A percentile compares a stretch with the other conserved stretches of the same genome.
These are phyloP conservation scores for Apiospora arundinis DNA, from an alignment of 2,329 filamentous ascomycete genomes.

Conservation along the genomic window DNA sequence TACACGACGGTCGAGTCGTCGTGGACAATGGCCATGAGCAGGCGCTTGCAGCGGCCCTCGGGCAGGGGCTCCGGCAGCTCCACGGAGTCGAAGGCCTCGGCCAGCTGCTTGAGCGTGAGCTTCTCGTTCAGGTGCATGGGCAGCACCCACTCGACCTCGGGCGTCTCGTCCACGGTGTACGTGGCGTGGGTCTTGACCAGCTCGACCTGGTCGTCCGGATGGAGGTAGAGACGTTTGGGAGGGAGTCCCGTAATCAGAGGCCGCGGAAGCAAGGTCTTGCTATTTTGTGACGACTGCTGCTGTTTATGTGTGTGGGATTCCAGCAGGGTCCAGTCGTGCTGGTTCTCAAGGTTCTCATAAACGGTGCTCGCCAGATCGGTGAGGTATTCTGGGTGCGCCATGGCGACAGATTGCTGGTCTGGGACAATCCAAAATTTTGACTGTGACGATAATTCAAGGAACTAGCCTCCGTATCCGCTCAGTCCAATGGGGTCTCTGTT, in stretches of 20 bases:
- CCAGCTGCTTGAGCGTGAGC: conserved; percentile 71
- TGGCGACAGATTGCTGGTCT: conserved; percentile 23
- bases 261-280: conserved; percentile 53
- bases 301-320: conserved; percentile 53
- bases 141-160: conserved; percentile 77
- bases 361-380: conserved; percentile 63
- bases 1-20: conserved; percentile 85
- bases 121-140: conserved; percentile 76
- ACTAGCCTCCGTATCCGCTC: not conserved
- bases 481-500: not conserved
- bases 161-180: conserved; percentile 53
- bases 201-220: conserved; percentile 82
- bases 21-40: conserved; percentile 77
- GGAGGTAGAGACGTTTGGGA: conserved; percentile 75
- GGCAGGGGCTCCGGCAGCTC: conserved; percentile 48
- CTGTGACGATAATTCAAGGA: not conserved
- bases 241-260: conserved; percentile 76
- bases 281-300: conserved; percentile 24
- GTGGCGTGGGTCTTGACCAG: conserved; percentile 68
- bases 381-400: conserved; percentile 35
- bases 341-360: conserved; percentile 73
- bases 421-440: too few relatives aligned
- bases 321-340: conserved; percentile 76
- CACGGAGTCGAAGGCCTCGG: conserved; percentile 72
- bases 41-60: conserved; percentile 64